Percentiles rank a stretch among this genome's conserved stretches.
These are phyloP conservation scores for Zostera marina DNA, from an alignment of 116 monocot species.

Conservation along the genomic window DNA sequence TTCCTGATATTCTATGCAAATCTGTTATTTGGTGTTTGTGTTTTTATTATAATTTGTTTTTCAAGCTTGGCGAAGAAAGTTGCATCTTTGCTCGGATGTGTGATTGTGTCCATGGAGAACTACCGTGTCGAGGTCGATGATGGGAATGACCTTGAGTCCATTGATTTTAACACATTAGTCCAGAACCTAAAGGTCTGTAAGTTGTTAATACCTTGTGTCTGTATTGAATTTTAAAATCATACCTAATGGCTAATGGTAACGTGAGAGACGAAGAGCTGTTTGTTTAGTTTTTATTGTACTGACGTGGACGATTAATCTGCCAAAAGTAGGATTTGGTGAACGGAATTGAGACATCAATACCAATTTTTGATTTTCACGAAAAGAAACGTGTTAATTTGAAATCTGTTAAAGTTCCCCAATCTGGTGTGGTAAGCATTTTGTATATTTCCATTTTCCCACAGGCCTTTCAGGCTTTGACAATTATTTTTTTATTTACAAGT, in stretches of 20 bases:
- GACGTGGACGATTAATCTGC: conserved; percentile 5
- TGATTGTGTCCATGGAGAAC: conserved; percentile 93
- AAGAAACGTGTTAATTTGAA: conserved; percentile 50
- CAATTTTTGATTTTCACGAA: conserved; percentile 83
- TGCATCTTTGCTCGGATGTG: conserved; percentile 72
- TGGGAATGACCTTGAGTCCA: conserved; percentile 65
- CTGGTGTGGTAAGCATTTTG: conserved; percentile 46
- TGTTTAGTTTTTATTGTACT: not conserved
- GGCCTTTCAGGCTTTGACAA: not conserved
- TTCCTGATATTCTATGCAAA: not conserved
- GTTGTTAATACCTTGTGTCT: not conserved
- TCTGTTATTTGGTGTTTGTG: not conserved
- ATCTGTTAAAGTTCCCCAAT: conserved; percentile 43
- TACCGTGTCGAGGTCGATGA: conserved; percentile 73
- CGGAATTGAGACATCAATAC: conserved; percentile 51
- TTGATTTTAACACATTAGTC: conserved; percentile 59
- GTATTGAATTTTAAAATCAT: not conserved
- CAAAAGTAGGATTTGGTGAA: conserved; percentile 62
- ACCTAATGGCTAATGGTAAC: not conserved
- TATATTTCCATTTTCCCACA: not conserved
- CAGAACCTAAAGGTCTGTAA: conserved; percentile 75
- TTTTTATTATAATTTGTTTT: not conserved
- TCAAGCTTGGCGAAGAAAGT: conserved; percentile 95
- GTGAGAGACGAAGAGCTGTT: too few relatives aligned
- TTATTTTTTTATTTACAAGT: not conserved